Evolutionary conservation across 306 rosid species (phyloP).

Genomic region (Trichosanthes truncata): DNA sequence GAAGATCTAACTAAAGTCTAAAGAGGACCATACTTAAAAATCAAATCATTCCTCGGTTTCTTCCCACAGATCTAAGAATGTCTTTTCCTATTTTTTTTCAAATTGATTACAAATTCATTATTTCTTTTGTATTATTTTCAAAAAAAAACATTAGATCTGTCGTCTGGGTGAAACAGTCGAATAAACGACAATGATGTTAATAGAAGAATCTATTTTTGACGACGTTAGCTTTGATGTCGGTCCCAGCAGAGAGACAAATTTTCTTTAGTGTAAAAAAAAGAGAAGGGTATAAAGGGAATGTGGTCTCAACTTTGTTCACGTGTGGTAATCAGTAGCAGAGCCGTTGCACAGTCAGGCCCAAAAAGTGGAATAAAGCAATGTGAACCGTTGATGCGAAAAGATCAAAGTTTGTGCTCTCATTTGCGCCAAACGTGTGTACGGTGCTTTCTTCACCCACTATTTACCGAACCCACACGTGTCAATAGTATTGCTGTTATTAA

Average conservation of each 20-base stretch:
- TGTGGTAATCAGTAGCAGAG: background rate
- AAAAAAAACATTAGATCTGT: background rate
- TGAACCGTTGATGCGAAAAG: conserved; percentile 2
- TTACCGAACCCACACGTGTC: background rate
- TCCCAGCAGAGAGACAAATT: background rate
- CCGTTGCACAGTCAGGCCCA: background rate
- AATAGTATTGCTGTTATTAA: background rate
- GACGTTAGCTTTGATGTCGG: background rate
- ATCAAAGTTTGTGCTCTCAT: background rate
- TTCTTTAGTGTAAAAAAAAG: background rate
- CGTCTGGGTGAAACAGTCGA: background rate
- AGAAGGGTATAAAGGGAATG: background rate
- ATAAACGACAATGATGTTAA: conserved; percentile 15
- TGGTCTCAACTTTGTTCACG: background rate
- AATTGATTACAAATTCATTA: background rate
- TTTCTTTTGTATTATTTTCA: background rate
- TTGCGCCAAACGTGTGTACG: background rate
- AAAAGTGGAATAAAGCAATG: background rate
- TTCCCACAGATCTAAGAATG: background rate
- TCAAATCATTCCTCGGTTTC: background rate
- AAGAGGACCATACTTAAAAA: background rate
- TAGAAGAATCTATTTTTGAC: background rate
- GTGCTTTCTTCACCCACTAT: background rate
- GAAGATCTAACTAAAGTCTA: background rate
- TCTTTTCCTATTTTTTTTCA: background rate